These are phyloP conservation scores for Aspergillus ustus DNA, from an alignment of 2,329 filamentous ascomycete genomes.

Conservation along the genomic window DNA sequence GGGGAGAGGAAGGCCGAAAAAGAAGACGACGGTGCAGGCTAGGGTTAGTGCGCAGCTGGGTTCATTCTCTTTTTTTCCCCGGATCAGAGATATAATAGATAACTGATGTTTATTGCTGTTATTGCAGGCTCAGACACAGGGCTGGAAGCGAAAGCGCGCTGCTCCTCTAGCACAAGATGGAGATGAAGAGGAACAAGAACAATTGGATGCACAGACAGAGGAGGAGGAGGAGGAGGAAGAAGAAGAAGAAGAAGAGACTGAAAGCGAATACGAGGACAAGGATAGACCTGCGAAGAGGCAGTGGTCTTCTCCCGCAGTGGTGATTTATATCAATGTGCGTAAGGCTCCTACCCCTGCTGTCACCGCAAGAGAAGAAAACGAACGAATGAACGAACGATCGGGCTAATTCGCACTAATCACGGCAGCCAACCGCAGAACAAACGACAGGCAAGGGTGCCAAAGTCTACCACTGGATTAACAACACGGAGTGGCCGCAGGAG, in stretches of 20 bases:
- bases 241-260: background rate
- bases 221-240: background rate
- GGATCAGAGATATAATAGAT: too few relatives aligned
- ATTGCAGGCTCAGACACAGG: background rate
- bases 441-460: background rate
- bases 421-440: background rate
- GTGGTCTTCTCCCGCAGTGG: background rate
- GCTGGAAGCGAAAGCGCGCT: background rate
- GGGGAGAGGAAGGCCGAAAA: background rate
- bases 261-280: background rate
- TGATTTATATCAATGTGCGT: background rate
- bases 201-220: too few relatives aligned
- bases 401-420: background rate
- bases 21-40: background rate
- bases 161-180: too few relatives aligned
- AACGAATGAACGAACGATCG: background rate
- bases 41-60: background rate
- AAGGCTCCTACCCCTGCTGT: background rate
- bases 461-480: background rate
- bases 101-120: too few relatives aligned
- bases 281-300: background rate
- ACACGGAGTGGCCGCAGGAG: background rate
- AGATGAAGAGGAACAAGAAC: too few relatives aligned
- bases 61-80: too few relatives aligned
- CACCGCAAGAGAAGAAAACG: background rate